These are phyloP conservation scores for Syzygium grande DNA, from an alignment of 345 rosid species.

Conservation along the genomic window DNA sequence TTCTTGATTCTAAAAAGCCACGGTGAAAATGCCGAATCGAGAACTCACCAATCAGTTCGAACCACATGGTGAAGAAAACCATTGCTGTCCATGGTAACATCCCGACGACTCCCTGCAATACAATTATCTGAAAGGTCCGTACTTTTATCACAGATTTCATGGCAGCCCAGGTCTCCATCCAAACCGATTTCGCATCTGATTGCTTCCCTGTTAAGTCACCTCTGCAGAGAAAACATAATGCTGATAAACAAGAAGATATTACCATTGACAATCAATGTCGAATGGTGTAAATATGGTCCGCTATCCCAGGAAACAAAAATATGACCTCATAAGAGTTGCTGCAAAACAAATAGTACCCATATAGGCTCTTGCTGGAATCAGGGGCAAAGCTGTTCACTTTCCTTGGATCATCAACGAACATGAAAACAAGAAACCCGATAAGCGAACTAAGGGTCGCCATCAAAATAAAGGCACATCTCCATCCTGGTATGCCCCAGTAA, in stretches of 20 bases:
- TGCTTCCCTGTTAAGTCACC: conserved; percentile 42
- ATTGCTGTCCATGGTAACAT: conserved; percentile 93
- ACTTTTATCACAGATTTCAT: conserved; percentile 69
- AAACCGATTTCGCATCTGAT: conserved; percentile 31
- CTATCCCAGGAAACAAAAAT: not conserved
- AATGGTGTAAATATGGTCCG: not conserved
- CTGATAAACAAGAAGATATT: not conserved
- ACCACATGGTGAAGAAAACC: conserved; percentile 98
- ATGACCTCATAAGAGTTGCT: not conserved
- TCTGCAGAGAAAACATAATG: conserved; percentile 22
- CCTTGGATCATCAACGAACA: conserved; percentile 73
- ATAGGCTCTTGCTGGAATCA: conserved; percentile 5
- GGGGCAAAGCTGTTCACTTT: conserved; percentile 8
- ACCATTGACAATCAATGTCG: not conserved
- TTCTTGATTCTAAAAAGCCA: not conserved
- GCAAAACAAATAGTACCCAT: conserved; percentile 19
- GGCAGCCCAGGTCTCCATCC: conserved; percentile 69
- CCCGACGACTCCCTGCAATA: conserved; percentile 85
- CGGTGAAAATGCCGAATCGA: not conserved
- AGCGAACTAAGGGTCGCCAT: conserved; percentile 70
- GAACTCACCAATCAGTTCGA: conserved; percentile 73
- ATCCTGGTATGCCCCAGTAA: conserved; percentile 67
- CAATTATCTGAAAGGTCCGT: conserved; percentile 78
- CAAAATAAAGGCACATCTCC: conserved; percentile 92
- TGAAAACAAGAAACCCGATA: conserved; percentile 73